Evolutionary conservation across 306 rosid genomes (phyloP).

Genomic region (Fagus sylvatica): DNA sequence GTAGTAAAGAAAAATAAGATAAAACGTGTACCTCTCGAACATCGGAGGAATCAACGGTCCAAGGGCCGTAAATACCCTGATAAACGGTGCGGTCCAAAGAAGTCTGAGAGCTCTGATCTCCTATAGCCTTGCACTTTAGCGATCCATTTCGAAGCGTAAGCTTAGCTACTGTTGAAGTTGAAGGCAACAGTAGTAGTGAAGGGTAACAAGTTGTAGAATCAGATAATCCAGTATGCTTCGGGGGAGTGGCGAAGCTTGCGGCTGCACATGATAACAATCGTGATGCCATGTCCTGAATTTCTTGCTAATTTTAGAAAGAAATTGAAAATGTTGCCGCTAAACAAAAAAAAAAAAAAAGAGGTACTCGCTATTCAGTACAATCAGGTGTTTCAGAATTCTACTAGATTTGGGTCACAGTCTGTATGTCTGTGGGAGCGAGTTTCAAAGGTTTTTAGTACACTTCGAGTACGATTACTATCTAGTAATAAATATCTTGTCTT

Average conservation of each 20-base stretch:
- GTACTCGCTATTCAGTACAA: too few relatives aligned
- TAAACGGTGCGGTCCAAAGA: conserved; percentile 42
- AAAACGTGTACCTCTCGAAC: conserved; percentile 57
- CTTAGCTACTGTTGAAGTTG: neutral
- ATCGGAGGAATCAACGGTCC: conserved; percentile 75
- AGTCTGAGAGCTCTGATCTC: conserved; percentile 40
- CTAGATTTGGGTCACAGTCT: too few relatives aligned
- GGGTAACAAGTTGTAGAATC: neutral
- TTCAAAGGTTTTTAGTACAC: neutral
- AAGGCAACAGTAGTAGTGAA: neutral
- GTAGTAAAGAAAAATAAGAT: neutral
- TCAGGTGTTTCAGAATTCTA: too few relatives aligned
- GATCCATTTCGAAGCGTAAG: conserved; percentile 15
- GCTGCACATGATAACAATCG: conserved; percentile 4
- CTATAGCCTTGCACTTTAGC: conserved; percentile 55
- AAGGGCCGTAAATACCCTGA: conserved; percentile 84
- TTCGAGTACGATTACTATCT: neutral
- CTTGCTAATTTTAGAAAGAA: neutral
- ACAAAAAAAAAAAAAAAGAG: neutral
- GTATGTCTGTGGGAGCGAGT: neutral
- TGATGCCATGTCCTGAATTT: neutral
- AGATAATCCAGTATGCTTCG: neutral
- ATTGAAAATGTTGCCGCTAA: too few relatives aligned
- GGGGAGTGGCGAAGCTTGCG: neutral
- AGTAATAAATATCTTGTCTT: neutral